Percentiles rank a stretch among this genome's conserved stretches.
Evolutionary conservation across 768 basidiomycete species (phyloP).

Genomic region (Pulveroboletus ravenelii): DNA sequence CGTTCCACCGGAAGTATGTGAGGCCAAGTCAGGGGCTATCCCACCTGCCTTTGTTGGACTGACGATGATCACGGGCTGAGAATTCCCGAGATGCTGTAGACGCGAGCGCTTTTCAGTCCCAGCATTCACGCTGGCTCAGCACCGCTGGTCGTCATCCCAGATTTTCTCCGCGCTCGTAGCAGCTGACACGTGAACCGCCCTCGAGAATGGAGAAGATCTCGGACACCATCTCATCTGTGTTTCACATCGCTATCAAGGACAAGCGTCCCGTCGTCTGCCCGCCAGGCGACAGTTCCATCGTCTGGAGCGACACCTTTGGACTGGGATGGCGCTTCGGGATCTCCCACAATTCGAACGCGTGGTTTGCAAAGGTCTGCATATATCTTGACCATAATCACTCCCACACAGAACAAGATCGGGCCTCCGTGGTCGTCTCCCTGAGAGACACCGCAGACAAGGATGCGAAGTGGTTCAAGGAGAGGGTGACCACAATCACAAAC

Average conservation of each 20-base stretch:
- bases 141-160: background rate
- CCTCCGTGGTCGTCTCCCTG: constrained; percentile 12
- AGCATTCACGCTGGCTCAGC: background rate
- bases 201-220: constrained; percentile 22
- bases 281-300: background rate
- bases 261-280: constrained; percentile 15
- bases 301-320: constrained; percentile 27
- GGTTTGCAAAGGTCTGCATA: constrained; percentile 23
- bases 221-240: constrained; percentile 22
- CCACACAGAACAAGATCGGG: constrained; percentile 19
- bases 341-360: constrained; percentile 13
- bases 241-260: constrained; percentile 23
- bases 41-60: constrained; percentile 6
- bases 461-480: constrained; percentile 8
- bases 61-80: background rate
- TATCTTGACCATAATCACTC: constrained; percentile 27
- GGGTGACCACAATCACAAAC: constrained; percentile 14
- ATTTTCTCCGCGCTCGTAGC: no score
- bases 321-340: constrained; percentile 28
- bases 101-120: background rate
- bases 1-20: no score
- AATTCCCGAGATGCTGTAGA: constrained; percentile 3
- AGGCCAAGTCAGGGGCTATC: constrained; percentile 1
- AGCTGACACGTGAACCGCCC: background rate
- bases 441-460: constrained; percentile 1